These are phyloP conservation scores for Penicillium sp. DNA, from an alignment of 2,329 filamentous ascomycete genomes.

Conservation along the genomic window DNA sequence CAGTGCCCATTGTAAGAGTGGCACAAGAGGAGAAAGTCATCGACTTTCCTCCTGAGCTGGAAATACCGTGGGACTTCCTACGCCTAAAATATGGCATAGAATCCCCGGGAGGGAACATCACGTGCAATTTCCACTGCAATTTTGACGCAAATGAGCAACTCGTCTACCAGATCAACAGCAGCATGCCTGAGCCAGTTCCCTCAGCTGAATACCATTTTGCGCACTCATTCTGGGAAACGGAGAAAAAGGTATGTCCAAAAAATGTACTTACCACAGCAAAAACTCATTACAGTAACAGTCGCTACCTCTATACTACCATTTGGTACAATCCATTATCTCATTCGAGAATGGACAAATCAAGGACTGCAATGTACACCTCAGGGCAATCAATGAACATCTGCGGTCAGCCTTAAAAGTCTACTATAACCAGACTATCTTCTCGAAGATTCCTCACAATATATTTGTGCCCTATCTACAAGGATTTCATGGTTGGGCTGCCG, in stretches of 20 bases:
- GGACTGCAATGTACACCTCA: neutral
- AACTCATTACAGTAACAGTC: too few species aligned
- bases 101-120: constrained; percentile 39
- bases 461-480: constrained; percentile 43
- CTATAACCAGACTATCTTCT: constrained; percentile 16
- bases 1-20: constrained; percentile 38
- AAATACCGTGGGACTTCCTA: constrained; percentile 36
- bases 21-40: constrained; percentile 39
- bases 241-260: constrained; percentile 21
- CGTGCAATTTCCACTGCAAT: constrained; percentile 37
- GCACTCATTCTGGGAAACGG: constrained; percentile 36
- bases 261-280: too few species aligned
- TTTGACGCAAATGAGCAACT: constrained; percentile 32
- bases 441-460: constrained; percentile 28
- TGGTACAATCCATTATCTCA: neutral
- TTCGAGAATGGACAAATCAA: neutral
- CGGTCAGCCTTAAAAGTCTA: neutral
- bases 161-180: constrained; percentile 36
- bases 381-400: neutral
- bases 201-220: constrained; percentile 37
- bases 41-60: constrained; percentile 35
- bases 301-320: neutral
- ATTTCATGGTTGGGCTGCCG: constrained; percentile 43
- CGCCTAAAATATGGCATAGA: constrained; percentile 36
- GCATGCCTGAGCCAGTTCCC: constrained; percentile 30